Conservation (phyloP, 805 yeast species). For the Lipomyces starkeyi region DNA sequence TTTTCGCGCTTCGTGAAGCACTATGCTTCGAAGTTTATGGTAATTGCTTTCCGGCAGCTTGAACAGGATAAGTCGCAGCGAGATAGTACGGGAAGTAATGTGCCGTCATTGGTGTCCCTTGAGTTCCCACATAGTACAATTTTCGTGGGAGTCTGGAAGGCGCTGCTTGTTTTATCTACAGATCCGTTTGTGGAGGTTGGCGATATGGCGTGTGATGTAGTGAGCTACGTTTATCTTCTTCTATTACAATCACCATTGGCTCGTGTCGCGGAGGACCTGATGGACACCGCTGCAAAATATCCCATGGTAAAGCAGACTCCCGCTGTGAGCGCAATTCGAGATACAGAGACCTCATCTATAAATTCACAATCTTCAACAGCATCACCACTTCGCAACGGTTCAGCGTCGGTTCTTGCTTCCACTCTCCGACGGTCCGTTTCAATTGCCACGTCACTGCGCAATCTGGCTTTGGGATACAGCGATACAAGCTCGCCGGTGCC, state of each 20-base stretch:
- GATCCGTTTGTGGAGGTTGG: conserved; percentile 88
- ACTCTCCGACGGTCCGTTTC: conserved; percentile 41
- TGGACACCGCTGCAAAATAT: conserved; percentile 6
- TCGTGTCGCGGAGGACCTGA: conserved; percentile 60
- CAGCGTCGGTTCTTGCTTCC: conserved; percentile 28
- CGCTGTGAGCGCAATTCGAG: neutral
- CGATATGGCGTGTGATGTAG: conserved; percentile 70
- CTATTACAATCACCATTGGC: conserved; percentile 70
- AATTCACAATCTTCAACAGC: neutral
- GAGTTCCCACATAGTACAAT: conserved; percentile 77
- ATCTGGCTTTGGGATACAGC: conserved; percentile 36
- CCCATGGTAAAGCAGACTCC: neutral
- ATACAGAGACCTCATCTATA: neutral
- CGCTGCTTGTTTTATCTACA: conserved; percentile 75
- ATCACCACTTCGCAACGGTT: conserved; percentile 16
- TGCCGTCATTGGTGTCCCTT: conserved; percentile 10
- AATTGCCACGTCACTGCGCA: conserved; percentile 40
- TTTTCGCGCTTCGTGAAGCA: conserved; percentile 74
- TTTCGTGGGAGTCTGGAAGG: conserved; percentile 86
- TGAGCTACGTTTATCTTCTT: conserved; percentile 71
- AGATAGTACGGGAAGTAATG: neutral
- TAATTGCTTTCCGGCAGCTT: conserved; percentile 83
- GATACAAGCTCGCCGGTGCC: conserved; percentile 22
- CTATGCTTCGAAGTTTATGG: conserved; percentile 75
- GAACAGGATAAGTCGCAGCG: conserved; percentile 62